Evolutionary conservation across 257 asterid species (phyloP).

Genomic region (Solanum okadae): DNA sequence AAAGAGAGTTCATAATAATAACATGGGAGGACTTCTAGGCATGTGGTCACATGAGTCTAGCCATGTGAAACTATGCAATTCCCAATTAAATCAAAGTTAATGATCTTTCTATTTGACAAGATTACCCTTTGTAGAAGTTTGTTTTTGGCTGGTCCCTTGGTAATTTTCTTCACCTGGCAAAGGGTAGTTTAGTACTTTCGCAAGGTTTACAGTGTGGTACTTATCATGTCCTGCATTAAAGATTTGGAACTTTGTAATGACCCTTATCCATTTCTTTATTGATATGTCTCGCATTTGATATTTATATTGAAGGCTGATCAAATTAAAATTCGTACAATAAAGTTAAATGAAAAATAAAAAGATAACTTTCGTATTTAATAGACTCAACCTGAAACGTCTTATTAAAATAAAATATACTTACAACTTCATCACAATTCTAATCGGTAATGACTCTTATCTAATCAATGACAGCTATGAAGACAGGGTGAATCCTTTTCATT

Average conservation of each 20-base stretch:
- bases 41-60: slow-evolving; percentile 66
- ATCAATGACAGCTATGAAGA: background rate
- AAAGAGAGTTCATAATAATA: slow-evolving; percentile 25
- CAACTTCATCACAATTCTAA: background rate
- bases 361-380: background rate
- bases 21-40: slow-evolving; percentile 45
- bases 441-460: background rate
- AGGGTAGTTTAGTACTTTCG: slow-evolving; percentile 30
- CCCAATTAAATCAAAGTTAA: slow-evolving; percentile 23
- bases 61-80: slow-evolving; percentile 52
- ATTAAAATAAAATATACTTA: background rate
- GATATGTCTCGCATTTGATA: background rate
- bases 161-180: slow-evolving; percentile 1
- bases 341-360: background rate
- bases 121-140: slow-evolving; percentile 7
- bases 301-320: rapidly evolving
- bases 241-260: slow-evolving; percentile 18
- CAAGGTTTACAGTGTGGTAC: slow-evolving; percentile 13
- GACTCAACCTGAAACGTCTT: rapidly evolving
- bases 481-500: background rate
- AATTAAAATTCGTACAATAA: background rate
- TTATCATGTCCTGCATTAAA: slow-evolving; percentile 24
- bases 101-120: slow-evolving; percentile 1
- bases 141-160: background rate
- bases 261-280: slow-evolving; percentile 28